phyloP scores from a whole-genome alignment of 495 filamentous ascomycete genomes.

The Pseudomonodictys pantanalensis region DNA sequence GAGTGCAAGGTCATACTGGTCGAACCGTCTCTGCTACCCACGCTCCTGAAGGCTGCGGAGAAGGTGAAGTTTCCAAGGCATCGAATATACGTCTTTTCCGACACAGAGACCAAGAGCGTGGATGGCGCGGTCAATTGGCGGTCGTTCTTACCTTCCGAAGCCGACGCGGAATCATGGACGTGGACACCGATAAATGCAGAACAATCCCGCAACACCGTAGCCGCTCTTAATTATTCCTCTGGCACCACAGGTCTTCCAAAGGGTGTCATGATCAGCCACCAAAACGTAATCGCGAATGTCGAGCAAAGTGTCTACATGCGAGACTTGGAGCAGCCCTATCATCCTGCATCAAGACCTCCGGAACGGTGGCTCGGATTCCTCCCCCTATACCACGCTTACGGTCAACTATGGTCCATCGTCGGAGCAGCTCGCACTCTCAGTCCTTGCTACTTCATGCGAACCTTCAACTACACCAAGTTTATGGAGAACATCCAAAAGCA shows the following conservation, averaged over 20 bases:
- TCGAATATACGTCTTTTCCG: constrained; percentile 54
- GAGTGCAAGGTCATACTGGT: constrained; percentile 43
- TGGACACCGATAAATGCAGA: constrained; percentile 45
- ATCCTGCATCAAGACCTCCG: constrained; percentile 18
- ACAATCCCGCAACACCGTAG: constrained; percentile 40
- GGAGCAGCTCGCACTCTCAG: constrained; percentile 32
- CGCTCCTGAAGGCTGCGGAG: constrained; percentile 45
- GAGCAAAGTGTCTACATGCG: constrained; percentile 43
- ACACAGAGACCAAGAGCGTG: constrained; percentile 28
- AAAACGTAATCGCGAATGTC: constrained; percentile 44
- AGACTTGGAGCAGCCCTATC: constrained; percentile 31
- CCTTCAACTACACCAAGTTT: constrained; percentile 38
- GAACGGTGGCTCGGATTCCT: constrained; percentile 46
- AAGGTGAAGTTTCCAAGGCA: constrained; percentile 42
- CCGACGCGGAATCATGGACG: constrained; percentile 48
- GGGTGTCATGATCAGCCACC: constrained; percentile 44
- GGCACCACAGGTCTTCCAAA: constrained; percentile 48
- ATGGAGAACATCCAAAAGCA: constrained; percentile 37
- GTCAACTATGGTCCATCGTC: constrained; percentile 47
- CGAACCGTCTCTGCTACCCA: constrained; percentile 39
- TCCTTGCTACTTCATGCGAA: constrained; percentile 41
- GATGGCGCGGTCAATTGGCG: constrained; percentile 52
- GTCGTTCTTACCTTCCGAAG: constrained; percentile 44
- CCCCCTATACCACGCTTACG: constrained; percentile 48
- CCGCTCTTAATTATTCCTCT: constrained; percentile 51